Conservation (phyloP, 306 rosid species). For the Lathyrus tuberosus region DNA sequence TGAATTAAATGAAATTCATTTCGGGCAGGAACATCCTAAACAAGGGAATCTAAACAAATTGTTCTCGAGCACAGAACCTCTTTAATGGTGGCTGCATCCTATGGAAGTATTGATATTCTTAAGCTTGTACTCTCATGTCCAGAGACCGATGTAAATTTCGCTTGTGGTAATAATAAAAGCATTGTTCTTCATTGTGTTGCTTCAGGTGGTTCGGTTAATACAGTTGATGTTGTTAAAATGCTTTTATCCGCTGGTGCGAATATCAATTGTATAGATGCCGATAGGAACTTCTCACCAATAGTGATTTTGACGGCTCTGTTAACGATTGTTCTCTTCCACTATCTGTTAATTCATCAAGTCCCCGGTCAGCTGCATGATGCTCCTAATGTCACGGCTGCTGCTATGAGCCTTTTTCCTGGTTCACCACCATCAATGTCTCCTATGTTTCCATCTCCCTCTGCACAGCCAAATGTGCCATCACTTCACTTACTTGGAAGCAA, state of each 20-base stretch:
- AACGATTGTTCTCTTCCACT: constrained; percentile 46
- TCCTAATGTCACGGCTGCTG: too few relatives aligned
- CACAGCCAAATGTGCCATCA: too few relatives aligned
- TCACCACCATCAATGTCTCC: too few relatives aligned
- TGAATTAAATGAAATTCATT: constrained; percentile 91
- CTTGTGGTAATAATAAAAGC: constrained; percentile 64
- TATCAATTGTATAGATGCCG: constrained; percentile 53
- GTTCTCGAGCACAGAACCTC: constrained; percentile 77
- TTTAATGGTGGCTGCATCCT: constrained; percentile 84
- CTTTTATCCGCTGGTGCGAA: constrained; percentile 79
- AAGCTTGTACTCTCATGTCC: constrained; percentile 59
- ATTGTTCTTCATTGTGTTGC: constrained; percentile 96
- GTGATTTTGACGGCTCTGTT: constrained; percentile 48
- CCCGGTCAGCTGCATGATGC: constrained; percentile 62
- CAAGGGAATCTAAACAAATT: constrained; percentile 71
- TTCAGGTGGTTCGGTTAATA: constrained; percentile 72
- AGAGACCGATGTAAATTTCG: constrained; percentile 63
- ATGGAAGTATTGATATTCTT: constrained; percentile 73
- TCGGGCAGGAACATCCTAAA: too few relatives aligned
- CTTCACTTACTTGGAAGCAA: too few relatives aligned
- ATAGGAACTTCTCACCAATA: constrained; percentile 60
- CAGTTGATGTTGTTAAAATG: constrained; percentile 58
- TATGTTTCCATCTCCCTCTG: too few relatives aligned
- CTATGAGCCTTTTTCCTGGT: too few relatives aligned
- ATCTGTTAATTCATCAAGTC: constrained; percentile 46